Evolutionary conservation across 148 eudicot species (phyloP).

Genomic region (Cornus kousa): DNA sequence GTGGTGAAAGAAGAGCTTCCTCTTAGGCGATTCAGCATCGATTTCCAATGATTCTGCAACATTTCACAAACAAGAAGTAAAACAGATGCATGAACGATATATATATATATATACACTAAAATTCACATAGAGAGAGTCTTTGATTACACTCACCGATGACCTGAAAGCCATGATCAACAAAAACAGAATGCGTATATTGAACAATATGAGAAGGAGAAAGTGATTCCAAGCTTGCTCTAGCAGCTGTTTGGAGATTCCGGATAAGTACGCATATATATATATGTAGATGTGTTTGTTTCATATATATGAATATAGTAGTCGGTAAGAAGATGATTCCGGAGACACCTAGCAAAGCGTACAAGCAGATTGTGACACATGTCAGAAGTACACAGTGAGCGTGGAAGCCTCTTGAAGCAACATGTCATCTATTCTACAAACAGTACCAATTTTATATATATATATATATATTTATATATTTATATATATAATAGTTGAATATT

Average conservation of each 20-base stretch:
- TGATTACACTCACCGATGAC: constrained; percentile 13
- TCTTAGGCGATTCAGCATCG: constrained; percentile 16
- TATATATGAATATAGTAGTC: neutral
- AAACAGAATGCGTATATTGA: neutral
- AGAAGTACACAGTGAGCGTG: neutral
- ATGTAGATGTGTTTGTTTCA: neutral
- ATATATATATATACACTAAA: neutral
- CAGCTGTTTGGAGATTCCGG: neutral
- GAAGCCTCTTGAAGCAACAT: constrained; percentile 1
- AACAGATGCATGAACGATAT: no score
- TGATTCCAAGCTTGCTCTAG: neutral
- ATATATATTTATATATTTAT: no score
- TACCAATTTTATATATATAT: no score
- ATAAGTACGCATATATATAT: neutral
- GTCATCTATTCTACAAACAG: neutral
- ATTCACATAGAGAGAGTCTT: neutral
- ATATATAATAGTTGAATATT: no score
- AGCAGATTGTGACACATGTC: neutral
- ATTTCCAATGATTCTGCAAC: constrained; percentile 23
- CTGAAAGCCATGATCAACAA: constrained; percentile 29
- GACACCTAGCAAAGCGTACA: neutral
- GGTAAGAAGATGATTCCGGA: neutral
- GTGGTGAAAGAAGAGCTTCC: constrained; percentile 10
- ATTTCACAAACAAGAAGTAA: no score
- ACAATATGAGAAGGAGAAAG: neutral